Conservation (phyloP, 2,329 filamentous ascomycete genomes). For the Lasiodiplodia citricola region DNA sequence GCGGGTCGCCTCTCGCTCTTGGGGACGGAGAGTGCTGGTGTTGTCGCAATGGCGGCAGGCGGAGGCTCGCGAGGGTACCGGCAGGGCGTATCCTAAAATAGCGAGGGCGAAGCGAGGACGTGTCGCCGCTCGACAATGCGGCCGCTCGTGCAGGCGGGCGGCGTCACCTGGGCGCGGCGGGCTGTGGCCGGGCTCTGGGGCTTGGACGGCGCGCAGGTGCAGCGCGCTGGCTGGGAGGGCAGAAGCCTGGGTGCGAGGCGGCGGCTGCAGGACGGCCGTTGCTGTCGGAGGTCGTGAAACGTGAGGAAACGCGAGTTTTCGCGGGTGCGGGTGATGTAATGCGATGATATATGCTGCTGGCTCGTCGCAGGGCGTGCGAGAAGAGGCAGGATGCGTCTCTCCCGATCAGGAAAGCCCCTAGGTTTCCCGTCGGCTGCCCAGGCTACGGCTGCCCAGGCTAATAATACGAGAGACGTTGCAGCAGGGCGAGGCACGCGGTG, state of each 20-base stretch:
- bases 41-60: constrained; percentile 26
- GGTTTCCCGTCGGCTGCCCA: constrained; percentile 19
- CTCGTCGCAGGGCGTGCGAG: constrained; percentile 20
- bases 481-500: constrained; percentile 18
- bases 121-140: constrained; percentile 22
- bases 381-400: constrained; percentile 16
- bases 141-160: constrained; percentile 19
- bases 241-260: constrained; percentile 24
- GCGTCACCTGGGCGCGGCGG: constrained; percentile 19
- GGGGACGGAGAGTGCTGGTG: constrained; percentile 14
- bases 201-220: constrained; percentile 10
- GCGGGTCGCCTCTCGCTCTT: constrained; percentile 35
- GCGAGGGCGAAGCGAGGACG: constrained; percentile 26
- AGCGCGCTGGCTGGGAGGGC: constrained; percentile 14
- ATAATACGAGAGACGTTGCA: constrained; percentile 21
- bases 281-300: constrained; percentile 27
- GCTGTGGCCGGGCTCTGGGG: constrained; percentile 4
- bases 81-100: constrained; percentile 27
- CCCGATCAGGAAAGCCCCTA: constrained; percentile 23
- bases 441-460: constrained; percentile 21
- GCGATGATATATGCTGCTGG: constrained; percentile 26
- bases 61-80: constrained; percentile 14
- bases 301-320: constrained; percentile 26
- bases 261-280: constrained; percentile 27
- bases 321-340: constrained; percentile 27